These are phyloP conservation scores for Vigna radiata DNA, from an alignment of 306 rosid genomes.

Conservation along the genomic window DNA sequence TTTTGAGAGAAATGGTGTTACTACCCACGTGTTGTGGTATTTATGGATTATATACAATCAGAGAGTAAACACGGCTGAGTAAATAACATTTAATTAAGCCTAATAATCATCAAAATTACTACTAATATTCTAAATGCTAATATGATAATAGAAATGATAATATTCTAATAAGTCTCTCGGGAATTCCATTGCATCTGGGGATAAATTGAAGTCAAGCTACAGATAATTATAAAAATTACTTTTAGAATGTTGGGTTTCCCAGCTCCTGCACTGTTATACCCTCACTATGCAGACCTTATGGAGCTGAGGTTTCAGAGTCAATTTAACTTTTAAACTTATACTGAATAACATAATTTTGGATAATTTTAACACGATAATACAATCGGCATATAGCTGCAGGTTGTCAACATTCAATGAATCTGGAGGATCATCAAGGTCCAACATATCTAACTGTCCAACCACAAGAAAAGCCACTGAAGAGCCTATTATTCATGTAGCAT, in stretches of 20 bases:
- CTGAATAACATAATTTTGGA: conserved; percentile 2
- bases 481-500: conserved; percentile 7
- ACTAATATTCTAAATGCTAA: not conserved
- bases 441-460: conserved; percentile 7
- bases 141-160: not conserved
- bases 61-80: too few relatives aligned
- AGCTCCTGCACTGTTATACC: not conserved
- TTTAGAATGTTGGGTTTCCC: not conserved
- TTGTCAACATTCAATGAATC: not conserved
- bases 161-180: not conserved
- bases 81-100: too few relatives aligned
- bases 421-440: conserved; percentile 6
- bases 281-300: conserved; percentile 15
- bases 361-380: not conserved
- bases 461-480: conserved; percentile 22
- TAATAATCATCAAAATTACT: not conserved
- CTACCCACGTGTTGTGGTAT: too few relatives aligned
- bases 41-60: too few relatives aligned
- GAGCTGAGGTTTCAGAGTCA: conserved; percentile 8
- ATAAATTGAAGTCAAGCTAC: conserved; percentile 28
- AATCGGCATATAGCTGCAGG: not conserved
- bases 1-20: too few relatives aligned
- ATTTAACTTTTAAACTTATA: conserved; percentile 1
- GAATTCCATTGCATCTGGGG: conserved; percentile 16
- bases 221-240: conserved; percentile 23